Base-by-base conservation (phyloP, 495 filamentous ascomycete genomes). In the Penicillium verhagenii region DNA sequence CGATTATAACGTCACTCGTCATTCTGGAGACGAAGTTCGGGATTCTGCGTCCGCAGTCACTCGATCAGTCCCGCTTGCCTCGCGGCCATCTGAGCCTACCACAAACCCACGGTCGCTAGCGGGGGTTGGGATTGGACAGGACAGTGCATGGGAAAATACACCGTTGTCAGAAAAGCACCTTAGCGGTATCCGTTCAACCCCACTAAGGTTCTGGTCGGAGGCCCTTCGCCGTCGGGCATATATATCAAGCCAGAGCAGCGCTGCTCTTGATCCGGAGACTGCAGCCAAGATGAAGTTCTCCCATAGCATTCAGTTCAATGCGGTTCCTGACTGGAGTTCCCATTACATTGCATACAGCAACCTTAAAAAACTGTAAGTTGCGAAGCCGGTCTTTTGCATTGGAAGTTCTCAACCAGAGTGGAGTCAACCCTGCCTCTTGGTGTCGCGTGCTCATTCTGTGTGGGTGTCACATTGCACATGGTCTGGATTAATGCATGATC, bases 261-360 rank as follows among this genome's bases (percentile, higher is more conserved):
- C 56, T 38, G 53, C 50, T 19, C 23, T 45, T 24, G 49, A 69
- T 40, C 28, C 54, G 70, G 82, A 66, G 24, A 42, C 52, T 23
- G 52, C 47, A 14, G 83, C 86, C 86, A 91, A 92, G 58, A 99
- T 99, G 94, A 97, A 97, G 83, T 99, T 99, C 80, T 97, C 94
- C 46, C 94, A 97, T 68, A 97, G 95, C 73, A 86, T 99, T 59
- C 94, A 99, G 76, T 99, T 99, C 75, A 99, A 99, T 74, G 91
- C 94, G 52, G 95, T 99, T 52, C 94, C 95, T 19, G 94, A 99
- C 68, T 99, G 94, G 94, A 97, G 92, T 75, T 89, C 85, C 57
- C 84, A 96, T 71, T 99, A 99, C 70, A 94, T 99, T 62, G 86
- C 91, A 50, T 99, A 99, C 72, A 96, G 91, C 69, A 97, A 96